Evolutionary conservation across 2,329 filamentous ascomycete species (phyloP), one percentile per base, ranked within the genome.

Genomic region (Orbilia blumenaviensis): DNA sequence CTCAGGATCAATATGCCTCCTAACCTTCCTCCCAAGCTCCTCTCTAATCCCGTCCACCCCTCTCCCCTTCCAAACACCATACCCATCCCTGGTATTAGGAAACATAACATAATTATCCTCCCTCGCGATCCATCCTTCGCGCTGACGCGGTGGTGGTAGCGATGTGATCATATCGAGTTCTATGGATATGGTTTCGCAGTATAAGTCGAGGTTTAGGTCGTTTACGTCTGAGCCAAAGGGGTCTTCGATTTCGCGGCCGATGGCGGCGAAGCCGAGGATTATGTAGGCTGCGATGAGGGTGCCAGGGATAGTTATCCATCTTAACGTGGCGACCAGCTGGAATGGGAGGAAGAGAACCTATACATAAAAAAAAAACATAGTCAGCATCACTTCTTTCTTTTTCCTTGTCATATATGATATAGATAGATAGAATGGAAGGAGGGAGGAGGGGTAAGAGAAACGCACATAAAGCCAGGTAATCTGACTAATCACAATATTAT

Each of bases 181-280:
- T 18, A 73, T 83, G 16, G 90, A 88, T 41, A 95, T 86, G 80
- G 93, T 90, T 42, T 89, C 86, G 83, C 92, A 95, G 85, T 89
- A 96, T 9, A 86, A 84, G 81, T 94, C 92, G 1, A 94, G 86
- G 0, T 91, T 90, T 29, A 94, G 83, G 82, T 95, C 92, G 81
- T 94, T 95, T 79, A 94, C 92, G 78, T 94, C 92, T 78, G 89
- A 86, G 68, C 92, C 92, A 82, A 95, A 95, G 4, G 92, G 92
- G 80, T 95, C 92, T 82, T 95, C 92, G 78, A 95, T 91, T 82
- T 95, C 92, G 77, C 89, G 88, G 36, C 92, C 92, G 80, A 94
- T 52, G 14, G 48, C 48, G 32, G 48, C 48, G 21, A 56, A 56
- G n/a, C 50, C 50, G 6, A 56, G 50, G 16, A 56, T 94, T 79